Base-by-base conservation (phyloP, 768 basidiomycete species). In the Trametes meyenii region DNA sequence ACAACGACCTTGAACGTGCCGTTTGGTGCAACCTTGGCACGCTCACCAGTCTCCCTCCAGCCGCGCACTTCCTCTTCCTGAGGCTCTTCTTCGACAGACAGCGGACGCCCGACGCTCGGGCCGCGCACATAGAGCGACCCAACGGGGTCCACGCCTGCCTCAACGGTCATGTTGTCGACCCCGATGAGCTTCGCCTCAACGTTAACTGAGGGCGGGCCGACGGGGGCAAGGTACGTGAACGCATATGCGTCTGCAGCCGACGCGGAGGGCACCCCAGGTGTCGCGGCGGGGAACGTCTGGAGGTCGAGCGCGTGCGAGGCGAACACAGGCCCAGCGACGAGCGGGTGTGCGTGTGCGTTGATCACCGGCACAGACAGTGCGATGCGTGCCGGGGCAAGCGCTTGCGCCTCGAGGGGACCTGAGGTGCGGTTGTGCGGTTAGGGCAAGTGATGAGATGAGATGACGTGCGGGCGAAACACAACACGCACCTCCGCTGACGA, bases 301-400 rank as follows among this genome's bases (percentile, higher is more conserved):
- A 97, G 73, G 71, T 98, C 95, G 55, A 92, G 83, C 8, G 90
- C 86, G 69, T 96, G 90, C 8, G 91, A 84, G 6, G 91, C 90
- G 46, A 95, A 81, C 29, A 96, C 74, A 0, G 95, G 95, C 3
- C 88, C 93, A 2, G 87, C 78, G 21, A 88, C 86, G 40, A 85
- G 74, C 4, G 82, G 82, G 73, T 88, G 86, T 10, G 78, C 81
- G 70, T 81, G 85, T 1, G 78, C 78, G 69, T 86, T 84, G 52
- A 94, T 82, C 24, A 94, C 69, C 0, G 94, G 92, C 5, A 95
- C 76, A 5, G 90, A 92, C 23, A 96, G 78, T 11, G 88, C 85
- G 57, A 92, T 79, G 36, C 92, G 84, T 3, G 90, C 81, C 1
- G 87, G 83, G 4, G 83, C 84, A 50, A 92, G 72, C 5, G 77